Evolutionary conservation across 2,329 filamentous ascomycete genomes (phyloP).

Genomic region (Aaosphaeria pasadenensis): DNA sequence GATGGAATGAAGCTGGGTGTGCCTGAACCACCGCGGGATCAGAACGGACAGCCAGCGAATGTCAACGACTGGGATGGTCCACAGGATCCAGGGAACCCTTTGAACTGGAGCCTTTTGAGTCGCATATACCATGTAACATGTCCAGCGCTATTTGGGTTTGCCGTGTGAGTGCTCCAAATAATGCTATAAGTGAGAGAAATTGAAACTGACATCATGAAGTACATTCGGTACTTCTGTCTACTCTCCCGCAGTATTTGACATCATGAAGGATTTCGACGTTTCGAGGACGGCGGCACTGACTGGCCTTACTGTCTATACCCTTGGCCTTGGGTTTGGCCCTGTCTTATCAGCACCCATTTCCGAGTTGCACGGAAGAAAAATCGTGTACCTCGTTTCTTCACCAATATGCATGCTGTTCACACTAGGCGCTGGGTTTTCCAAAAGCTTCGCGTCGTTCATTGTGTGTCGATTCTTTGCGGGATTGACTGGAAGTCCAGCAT

Average conservation of each 20-base stretch:
- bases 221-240: slow-evolving; percentile 56
- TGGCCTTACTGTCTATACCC: slow-evolving; percentile 57
- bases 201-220: slow-evolving; percentile 28
- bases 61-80: slow-evolving; percentile 30
- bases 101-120: slow-evolving; percentile 35
- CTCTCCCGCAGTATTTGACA: slow-evolving; percentile 45
- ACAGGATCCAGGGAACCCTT: slow-evolving; percentile 36
- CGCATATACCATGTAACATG: slow-evolving; percentile 31
- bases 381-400: slow-evolving; percentile 49
- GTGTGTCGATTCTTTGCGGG: slow-evolving; percentile 69
- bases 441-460: slow-evolving; percentile 50
- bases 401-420: slow-evolving; percentile 55
- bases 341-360: slow-evolving; percentile 58
- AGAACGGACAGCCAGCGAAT: background rate
- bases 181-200: background rate
- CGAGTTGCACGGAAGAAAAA: slow-evolving; percentile 55
- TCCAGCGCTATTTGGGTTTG: slow-evolving; percentile 35
- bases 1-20: too few species aligned
- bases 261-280: slow-evolving; percentile 55
- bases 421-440: slow-evolving; percentile 52
- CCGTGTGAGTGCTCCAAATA: slow-evolving; percentile 25
- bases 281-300: slow-evolving; percentile 57
- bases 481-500: slow-evolving; percentile 61
- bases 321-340: slow-evolving; percentile 60
- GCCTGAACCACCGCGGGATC: too few species aligned